Evolutionary conservation across 192 early-diverging fungal species (phyloP).

Genomic region (Paraglomus occultum): DNA sequence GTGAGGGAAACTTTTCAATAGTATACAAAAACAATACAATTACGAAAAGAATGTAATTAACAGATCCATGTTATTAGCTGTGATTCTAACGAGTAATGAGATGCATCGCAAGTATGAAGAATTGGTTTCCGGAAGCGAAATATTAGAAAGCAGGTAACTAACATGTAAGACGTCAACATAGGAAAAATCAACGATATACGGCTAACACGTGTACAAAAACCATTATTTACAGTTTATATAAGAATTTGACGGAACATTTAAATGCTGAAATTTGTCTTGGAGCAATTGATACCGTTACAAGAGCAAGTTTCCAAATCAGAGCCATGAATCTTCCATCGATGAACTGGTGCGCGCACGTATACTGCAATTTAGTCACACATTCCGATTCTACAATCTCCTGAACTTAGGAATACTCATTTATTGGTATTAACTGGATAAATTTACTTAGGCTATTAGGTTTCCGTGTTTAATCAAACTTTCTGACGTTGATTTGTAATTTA

Average conservation of each 20-base stretch:
- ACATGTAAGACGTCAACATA: not conserved
- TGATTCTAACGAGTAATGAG: conserved; percentile 58
- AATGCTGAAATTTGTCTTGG: conserved; percentile 69
- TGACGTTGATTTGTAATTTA: too few relatives aligned
- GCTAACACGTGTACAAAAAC: not conserved
- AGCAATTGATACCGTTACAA: conserved; percentile 45
- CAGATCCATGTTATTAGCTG: conserved; percentile 34
- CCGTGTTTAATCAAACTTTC: too few relatives aligned
- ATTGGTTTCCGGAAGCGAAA: conserved; percentile 52
- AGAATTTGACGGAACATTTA: conserved; percentile 67
- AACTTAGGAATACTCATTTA: too few relatives aligned
- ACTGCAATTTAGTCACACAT: not conserved
- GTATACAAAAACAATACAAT: too few relatives aligned
- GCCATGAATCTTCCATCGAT: too few relatives aligned
- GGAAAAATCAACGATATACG: not conserved
- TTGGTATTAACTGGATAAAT: too few relatives aligned
- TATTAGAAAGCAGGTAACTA: conserved; percentile 64
- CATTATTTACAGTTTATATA: conserved; percentile 33
- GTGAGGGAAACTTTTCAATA: not conserved
- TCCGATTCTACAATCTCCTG: too few relatives aligned
- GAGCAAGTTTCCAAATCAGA: too few relatives aligned
- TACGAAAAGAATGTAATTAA: too few relatives aligned
- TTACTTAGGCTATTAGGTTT: not conserved
- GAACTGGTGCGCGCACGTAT: conserved; percentile 47
- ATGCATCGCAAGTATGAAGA: conserved; percentile 48